These are phyloP conservation scores for Pseudogymnoascus sp. DNA, from an alignment of 2,329 filamentous ascomycete species.

Conservation along the genomic window DNA sequence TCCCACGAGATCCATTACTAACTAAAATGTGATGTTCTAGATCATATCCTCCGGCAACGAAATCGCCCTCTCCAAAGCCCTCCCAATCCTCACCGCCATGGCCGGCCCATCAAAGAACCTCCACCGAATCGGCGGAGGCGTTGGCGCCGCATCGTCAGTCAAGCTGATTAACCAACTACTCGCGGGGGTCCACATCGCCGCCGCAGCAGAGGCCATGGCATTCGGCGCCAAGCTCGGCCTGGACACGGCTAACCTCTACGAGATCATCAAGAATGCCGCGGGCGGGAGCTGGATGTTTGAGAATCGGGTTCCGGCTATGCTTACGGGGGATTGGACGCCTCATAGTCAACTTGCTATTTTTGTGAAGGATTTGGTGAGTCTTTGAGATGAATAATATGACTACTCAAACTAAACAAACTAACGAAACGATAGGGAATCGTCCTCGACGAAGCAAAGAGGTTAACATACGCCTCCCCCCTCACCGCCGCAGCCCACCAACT, in stretches of 20 bases:
- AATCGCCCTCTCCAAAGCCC: conserved; percentile 20
- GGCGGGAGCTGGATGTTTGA: conserved; percentile 34
- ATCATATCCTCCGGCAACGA: conserved; percentile 30
- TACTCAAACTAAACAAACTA: conserved; percentile 17
- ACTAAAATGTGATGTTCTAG: conserved; percentile 12
- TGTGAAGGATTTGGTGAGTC: conserved; percentile 18
- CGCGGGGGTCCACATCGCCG: conserved; percentile 50
- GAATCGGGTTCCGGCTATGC: conserved; percentile 31
- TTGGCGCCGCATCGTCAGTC: conserved; percentile 52
- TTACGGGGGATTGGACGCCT: conserved; percentile 28
- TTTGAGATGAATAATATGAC: conserved; percentile 2
- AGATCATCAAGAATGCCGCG: conserved; percentile 37
- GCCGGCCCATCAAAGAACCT: conserved; percentile 34
- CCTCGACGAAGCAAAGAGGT: conserved; percentile 28
- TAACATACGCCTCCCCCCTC: conserved; percentile 25
- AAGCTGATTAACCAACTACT: conserved; percentile 53
- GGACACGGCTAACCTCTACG: conserved; percentile 41
- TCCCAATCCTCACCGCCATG: conserved; percentile 28
- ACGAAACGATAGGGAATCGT: conserved; percentile 21
- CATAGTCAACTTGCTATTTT: conserved; percentile 32
- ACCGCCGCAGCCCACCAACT: conserved; percentile 28
- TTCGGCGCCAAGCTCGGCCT: conserved; percentile 46
- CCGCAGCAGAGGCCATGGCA: conserved; percentile 49
- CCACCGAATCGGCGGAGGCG: conserved; percentile 44
- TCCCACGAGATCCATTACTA: background rate